Percentiles rank a stretch among this genome's conserved stretches.
These are phyloP conservation scores for Xylaria bambusicola DNA, from an alignment of 495 filamentous ascomycete species.

Conservation along the genomic window DNA sequence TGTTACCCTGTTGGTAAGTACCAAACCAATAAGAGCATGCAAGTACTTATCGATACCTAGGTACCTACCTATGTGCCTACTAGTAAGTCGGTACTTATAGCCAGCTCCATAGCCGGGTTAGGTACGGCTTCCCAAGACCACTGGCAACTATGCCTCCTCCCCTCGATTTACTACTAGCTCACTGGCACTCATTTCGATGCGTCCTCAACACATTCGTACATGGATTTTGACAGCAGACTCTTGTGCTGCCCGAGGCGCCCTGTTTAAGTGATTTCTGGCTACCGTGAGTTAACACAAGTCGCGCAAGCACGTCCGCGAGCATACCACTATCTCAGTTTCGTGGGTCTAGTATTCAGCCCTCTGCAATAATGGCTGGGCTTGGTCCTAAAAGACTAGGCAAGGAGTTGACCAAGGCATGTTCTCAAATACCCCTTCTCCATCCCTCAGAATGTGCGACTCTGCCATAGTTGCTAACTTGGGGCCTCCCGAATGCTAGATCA, in stretches of 20 bases:
- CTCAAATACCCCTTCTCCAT: not conserved
- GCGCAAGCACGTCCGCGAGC: not conserved
- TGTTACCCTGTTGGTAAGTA: too few relatives aligned
- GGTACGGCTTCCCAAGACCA: too few relatives aligned
- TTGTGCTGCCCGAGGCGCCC: constrained; percentile 14
- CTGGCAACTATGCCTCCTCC: too few relatives aligned
- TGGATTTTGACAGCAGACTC: constrained; percentile 12
- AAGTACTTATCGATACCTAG: too few relatives aligned
- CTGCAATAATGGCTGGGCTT: constrained; percentile 42
- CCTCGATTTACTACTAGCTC: not conserved
- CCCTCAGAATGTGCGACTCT: not conserved
- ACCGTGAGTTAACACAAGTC: not conserved
- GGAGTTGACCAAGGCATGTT: constrained; percentile 53
- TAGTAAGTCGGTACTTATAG: too few relatives aligned
- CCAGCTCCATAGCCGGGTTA: too few relatives aligned
- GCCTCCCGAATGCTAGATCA: constrained; percentile 42
- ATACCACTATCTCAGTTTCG: constrained; percentile 4
- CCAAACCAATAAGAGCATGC: too few relatives aligned
- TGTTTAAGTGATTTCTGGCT: not conserved
- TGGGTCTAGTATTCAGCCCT: constrained; percentile 3
- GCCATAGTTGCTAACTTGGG: constrained; percentile 20
- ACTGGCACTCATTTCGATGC: not conserved
- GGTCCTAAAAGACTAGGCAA: constrained; percentile 54
- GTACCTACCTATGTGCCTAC: too few relatives aligned
- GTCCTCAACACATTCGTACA: constrained; percentile 8